Evolutionary conservation across 1,139 yeast genomes (phyloP).

Genomic region (Hansenula anomala): DNA sequence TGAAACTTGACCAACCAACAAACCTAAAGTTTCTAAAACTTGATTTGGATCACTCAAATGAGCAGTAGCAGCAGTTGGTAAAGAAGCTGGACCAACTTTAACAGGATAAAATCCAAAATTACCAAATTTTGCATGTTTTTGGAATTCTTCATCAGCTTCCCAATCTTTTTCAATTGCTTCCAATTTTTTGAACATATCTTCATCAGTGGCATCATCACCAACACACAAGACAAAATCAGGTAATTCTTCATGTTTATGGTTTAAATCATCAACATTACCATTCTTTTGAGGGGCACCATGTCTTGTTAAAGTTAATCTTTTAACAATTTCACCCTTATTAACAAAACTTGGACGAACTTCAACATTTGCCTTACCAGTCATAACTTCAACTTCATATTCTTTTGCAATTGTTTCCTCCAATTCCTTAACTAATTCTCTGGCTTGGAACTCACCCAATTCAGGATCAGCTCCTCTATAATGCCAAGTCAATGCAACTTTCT

Average conservation of each 20-base stretch:
- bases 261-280: slow-evolving; percentile 25
- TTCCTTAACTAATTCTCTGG: slow-evolving; percentile 64
- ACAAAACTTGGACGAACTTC: slow-evolving; percentile 94
- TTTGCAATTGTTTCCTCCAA: slow-evolving; percentile 57
- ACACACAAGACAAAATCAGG: slow-evolving; percentile 86
- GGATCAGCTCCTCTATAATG: slow-evolving; percentile 96
- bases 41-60: slow-evolving; percentile 84
- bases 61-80: slow-evolving; percentile 81
- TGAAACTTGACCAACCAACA: slow-evolving; percentile 71
- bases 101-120: slow-evolving; percentile 76
- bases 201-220: slow-evolving; percentile 97
- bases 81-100: slow-evolving; percentile 93
- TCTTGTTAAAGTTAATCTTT: slow-evolving; percentile 60
- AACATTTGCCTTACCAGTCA: slow-evolving; percentile 94
- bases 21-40: slow-evolving; percentile 80
- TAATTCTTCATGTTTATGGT: slow-evolving; percentile 40
- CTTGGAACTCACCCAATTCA: slow-evolving; percentile 83
- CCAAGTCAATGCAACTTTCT: slow-evolving; percentile 96
- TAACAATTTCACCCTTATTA: slow-evolving; percentile 95
- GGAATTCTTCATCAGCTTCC: slow-evolving; percentile 23
- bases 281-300: slow-evolving; percentile 41
- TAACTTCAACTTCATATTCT: slow-evolving; percentile 86
- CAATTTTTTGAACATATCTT: slow-evolving; percentile 88
- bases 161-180: slow-evolving; percentile 51
- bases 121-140: slow-evolving; percentile 40